Evolutionary conservation across 192 early-diverging fungal species (phyloP).

Genomic region (Haplosporangium gracile): DNA sequence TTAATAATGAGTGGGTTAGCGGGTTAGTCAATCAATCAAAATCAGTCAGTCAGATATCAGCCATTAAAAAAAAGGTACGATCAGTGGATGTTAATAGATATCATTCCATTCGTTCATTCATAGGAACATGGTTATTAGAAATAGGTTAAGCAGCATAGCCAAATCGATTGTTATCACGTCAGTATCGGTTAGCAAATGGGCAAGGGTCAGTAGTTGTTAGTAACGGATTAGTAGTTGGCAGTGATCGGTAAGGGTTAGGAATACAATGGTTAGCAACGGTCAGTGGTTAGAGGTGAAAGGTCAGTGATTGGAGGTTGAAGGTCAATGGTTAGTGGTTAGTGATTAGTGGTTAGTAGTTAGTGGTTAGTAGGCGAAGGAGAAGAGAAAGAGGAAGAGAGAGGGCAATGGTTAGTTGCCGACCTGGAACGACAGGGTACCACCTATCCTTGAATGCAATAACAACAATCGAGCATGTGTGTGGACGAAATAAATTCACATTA

Average conservation of each 20-base stretch:
- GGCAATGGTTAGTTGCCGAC: conserved; percentile 7
- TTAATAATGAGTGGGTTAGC: too few relatives aligned
- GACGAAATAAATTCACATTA: too few relatives aligned
- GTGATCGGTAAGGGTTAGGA: neutral
- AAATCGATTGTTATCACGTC: too few relatives aligned
- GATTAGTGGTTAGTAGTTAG: conserved; percentile 13
- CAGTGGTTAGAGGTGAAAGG: neutral
- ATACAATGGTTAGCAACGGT: neutral
- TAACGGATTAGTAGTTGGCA: neutral
- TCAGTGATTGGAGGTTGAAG: neutral
- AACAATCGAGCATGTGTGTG: neutral
- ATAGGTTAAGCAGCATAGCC: too few relatives aligned
- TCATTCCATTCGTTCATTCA: too few relatives aligned
- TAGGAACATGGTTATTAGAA: conserved; percentile 14
- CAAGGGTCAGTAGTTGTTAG: neutral
- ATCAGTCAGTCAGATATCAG: neutral
- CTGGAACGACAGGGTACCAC: neutral
- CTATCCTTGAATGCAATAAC: neutral
- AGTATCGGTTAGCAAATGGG: neutral
- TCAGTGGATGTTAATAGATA: too few relatives aligned
- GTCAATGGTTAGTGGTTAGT: neutral
- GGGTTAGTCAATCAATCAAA: neutral
- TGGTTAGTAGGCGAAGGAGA: neutral
- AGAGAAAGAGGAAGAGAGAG: neutral
- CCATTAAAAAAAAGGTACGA: too few relatives aligned